Evolutionary conservation across 2,329 filamentous ascomycete genomes (phyloP), one percentile per base, ranked within the genome.

Genomic region (Phyllosticta ampelicida): DNA sequence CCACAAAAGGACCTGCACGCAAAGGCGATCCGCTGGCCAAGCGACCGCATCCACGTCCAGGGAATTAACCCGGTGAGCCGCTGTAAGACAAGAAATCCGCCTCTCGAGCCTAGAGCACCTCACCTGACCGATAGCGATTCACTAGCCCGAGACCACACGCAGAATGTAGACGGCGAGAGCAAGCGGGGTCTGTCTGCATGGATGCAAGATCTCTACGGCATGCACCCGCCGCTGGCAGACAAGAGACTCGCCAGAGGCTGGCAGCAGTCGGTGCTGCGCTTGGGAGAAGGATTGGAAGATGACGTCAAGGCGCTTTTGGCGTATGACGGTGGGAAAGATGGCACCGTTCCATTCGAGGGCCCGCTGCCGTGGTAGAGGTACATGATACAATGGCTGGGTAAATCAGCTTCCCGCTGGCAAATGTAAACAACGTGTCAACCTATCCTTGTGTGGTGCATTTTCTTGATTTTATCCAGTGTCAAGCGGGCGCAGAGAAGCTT

Each of bases 41-140:
- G 62, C 5, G 63, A 72, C 21, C 64, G 69, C 1, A 67, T 78
- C 1, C 66, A 70, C 19, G 71, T 78, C 1, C 70, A 74, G 52
- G 76, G 76, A 0, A 70, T 78, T 28, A 74, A 78, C 63, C 76
- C 76, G 1, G 66, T 73, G 10, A 73, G 77, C 67, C 64, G 66
- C 4, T 60, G 66, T 51, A 62, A 62, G 53, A 58, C 19, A 10
- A 26, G 36, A 28, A 18, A 20, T 52, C 49, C 9, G 10, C 19
- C 54, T 19, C 19, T 21, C 48, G 5, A 20, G 19, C 49, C 49
- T 44, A 21, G 19, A 30, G 19, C 49, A 51, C 18, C 20, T 23
- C 21, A 50, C 30, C 36, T 56, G 20, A 21, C 13, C 16, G 21
- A 56, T 49, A n/a, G 30, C 36, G 13, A 44, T 36, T 36, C 16